These are phyloP conservation scores for Heliosperma pusillum DNA, from an alignment of 148 eudicot species.

Conservation along the genomic window DNA sequence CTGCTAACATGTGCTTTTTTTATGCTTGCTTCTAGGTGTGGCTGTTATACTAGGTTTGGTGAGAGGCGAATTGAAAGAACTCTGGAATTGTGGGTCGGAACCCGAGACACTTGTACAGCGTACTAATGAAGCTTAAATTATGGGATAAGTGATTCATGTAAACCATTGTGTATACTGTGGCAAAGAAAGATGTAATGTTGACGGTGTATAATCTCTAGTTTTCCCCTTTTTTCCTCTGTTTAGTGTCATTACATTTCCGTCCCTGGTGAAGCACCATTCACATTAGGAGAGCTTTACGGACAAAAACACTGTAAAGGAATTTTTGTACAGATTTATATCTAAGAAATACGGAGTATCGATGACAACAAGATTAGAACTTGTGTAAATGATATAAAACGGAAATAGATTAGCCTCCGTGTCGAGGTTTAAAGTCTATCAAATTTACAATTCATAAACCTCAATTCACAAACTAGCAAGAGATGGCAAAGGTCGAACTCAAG, in stretches of 20 bases:
- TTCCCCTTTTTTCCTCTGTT: neutral
- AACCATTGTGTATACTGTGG: constrained; percentile 3
- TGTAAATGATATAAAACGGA: neutral
- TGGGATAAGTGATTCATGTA: neutral
- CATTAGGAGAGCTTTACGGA: neutral
- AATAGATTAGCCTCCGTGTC: too few relatives aligned
- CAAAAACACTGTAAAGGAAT: neutral
- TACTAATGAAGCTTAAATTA: constrained; percentile 29
- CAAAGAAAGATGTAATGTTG: constrained; percentile 1
- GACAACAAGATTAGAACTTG: neutral
- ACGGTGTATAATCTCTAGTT: constrained; percentile 1
- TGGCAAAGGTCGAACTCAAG: too few relatives aligned
- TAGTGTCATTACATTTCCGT: neutral
- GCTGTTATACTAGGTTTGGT: constrained; percentile 46
- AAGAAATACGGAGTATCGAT: neutral
- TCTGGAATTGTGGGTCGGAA: constrained; percentile 58
- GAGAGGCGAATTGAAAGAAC: constrained; percentile 68
- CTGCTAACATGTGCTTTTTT: neutral
- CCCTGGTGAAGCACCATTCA: neutral
- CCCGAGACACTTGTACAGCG: constrained; percentile 15
- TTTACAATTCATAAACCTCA: too few relatives aligned
- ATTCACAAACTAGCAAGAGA: too few relatives aligned
- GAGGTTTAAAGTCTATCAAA: too few relatives aligned
- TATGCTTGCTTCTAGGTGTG: constrained; percentile 40
- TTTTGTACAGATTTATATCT: constrained; percentile 1